phyloP scores from a whole-genome alignment of 2,329 filamentous ascomycete genomes.

The Balansia obtecta region DNA sequence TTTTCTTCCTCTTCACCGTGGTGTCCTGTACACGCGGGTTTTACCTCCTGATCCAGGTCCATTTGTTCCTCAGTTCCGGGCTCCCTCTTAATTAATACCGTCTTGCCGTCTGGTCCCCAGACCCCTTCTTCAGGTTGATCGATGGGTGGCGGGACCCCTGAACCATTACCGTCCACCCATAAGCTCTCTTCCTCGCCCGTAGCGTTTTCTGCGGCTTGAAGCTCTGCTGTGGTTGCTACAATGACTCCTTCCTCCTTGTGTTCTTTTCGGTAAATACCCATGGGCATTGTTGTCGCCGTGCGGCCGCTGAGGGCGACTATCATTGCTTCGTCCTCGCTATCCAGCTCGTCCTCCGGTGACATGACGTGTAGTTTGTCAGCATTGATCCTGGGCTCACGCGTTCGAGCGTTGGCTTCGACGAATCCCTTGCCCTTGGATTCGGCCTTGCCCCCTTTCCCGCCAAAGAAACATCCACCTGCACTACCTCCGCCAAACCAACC shows the following conservation, averaged over 20 bases:
- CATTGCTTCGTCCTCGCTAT: conserved; percentile 32
- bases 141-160: conserved; percentile 13
- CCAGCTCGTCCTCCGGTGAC: conserved; percentile 30
- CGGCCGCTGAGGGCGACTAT: conserved; percentile 21
- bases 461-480: conserved; percentile 15
- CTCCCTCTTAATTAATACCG: conserved; percentile 31
- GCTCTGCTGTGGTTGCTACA: conserved; percentile 44
- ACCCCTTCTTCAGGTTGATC: conserved; percentile 27
- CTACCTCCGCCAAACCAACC: conserved; percentile 20
- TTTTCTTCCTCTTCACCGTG: conserved; percentile 12
- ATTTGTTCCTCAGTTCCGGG: conserved; percentile 28
- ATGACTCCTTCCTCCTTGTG: conserved; percentile 41
- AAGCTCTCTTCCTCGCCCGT: conserved; percentile 32
- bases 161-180: conserved; percentile 27
- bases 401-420: conserved; percentile 19
- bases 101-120: conserved; percentile 29
- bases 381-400: conserved; percentile 38
- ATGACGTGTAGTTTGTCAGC: conserved; percentile 40
- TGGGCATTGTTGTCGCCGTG: conserved; percentile 30
- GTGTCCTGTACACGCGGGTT: conserved; percentile 10
- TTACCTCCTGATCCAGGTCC: conserved; percentile 25
- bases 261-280: conserved; percentile 43
- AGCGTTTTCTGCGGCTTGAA: conserved; percentile 40
- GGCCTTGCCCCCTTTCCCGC: conserved; percentile 15
- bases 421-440: conserved; percentile 29